Evolutionary conservation across 2,329 filamentous ascomycete species (phyloP).

Genomic region (Xenoacremonium recifei): DNA sequence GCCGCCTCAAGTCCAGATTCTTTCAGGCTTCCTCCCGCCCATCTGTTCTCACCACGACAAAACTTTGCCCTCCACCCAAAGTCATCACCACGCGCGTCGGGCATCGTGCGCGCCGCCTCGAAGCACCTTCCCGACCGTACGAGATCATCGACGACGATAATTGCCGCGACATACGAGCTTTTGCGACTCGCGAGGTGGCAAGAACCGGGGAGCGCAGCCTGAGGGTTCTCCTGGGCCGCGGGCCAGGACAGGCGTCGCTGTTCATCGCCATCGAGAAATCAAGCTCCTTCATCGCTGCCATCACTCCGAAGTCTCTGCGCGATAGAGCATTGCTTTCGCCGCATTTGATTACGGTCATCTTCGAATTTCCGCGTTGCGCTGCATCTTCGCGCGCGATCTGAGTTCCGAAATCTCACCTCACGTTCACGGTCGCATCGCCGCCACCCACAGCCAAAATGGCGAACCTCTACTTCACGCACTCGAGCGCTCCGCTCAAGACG

Average conservation of each 20-base stretch:
- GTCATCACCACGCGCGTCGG: constrained; percentile 54
- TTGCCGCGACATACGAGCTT: constrained; percentile 36
- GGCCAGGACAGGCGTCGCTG: constrained; percentile 44
- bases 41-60: constrained; percentile 44
- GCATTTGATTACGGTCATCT: constrained; percentile 21
- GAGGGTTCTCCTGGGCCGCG: constrained; percentile 46
- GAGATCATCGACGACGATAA: constrained; percentile 29
- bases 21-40: constrained; percentile 39
- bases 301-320: constrained; percentile 28
- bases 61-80: constrained; percentile 37
- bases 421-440: constrained; percentile 22
- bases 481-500: constrained; percentile 92
- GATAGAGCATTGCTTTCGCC: constrained; percentile 19
- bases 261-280: constrained; percentile 41
- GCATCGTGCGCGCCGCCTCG: constrained; percentile 40
- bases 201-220: constrained; percentile 45
- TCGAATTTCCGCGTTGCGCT: constrained; percentile 24
- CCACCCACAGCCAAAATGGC: constrained; percentile 71
- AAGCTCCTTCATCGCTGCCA: constrained; percentile 30
- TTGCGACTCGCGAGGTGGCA: constrained; percentile 39
- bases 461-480: constrained; percentile 87
- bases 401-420: constrained; percentile 20
- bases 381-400: constrained; percentile 21
- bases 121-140: constrained; percentile 25
- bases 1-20: constrained; percentile 44